Base-by-base conservation (phyloP, 2,329 filamentous ascomycete genomes). In the Diaporthe citri region DNA sequence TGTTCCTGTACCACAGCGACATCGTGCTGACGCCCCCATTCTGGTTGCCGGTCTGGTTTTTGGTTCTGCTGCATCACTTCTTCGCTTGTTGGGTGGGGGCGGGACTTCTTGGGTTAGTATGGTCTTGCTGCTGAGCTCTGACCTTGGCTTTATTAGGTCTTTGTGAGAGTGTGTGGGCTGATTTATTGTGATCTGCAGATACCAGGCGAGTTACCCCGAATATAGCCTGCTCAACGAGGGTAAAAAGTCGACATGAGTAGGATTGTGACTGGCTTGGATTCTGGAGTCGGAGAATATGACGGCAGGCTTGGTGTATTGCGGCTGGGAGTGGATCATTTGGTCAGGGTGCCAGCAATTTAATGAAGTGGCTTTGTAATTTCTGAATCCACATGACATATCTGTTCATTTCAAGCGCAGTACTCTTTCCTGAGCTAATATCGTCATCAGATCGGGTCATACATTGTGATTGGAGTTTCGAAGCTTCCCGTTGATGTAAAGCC, bases 61-160 rank as follows among this genome's bases (percentile, higher is more conserved):
- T 76, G 59, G 39, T 66, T 3, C 17, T 20, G 4, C 31, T 76
- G 56, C 74, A 76, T 39, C 74, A 74, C 66, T 36, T 76, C 25
- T 56, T 76, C 25, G 74, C 57, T 15, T 76, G 69, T 15, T 76
- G 74, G 66, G 51, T 76, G 17, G 74, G 66, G n/a, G 72, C 66
- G 0, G 59, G 72, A 17, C 41, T 76, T 4, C 72, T 76, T 22
- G 74, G 72, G 74, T 76, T 43, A 74, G 74, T 74, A 31, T 64
- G 0, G 9, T 15, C 7, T 22, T 22, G 12, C 2, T 6, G 20
- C 2, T 31, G 36, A 28, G 6, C 4, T 43, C 15, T 34, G 9
- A 41, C 17, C 57, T 59, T 28, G 70, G 56, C 28, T 13, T 41
- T 7, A 31, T 31, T 12, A 8, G 52, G 8, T 31, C n/a, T 34